A percentile compares a stretch with the other conserved stretches of the same genome.
Conservation (phyloP, 1,139 yeast genomes). For the Yamadazyma triangularis region DNA sequence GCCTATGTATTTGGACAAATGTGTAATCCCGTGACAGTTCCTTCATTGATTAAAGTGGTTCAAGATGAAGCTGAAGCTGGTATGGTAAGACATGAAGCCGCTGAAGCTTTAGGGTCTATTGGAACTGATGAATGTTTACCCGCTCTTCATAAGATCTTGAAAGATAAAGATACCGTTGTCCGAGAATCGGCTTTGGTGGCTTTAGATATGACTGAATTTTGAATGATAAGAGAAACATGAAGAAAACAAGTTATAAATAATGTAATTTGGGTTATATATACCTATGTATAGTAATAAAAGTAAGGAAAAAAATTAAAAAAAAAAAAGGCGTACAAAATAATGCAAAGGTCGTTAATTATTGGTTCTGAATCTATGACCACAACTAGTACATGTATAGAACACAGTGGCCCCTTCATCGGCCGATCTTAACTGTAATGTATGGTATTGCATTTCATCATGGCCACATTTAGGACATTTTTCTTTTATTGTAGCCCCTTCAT, state of each 20-base stretch:
- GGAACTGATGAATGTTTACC: conserved; percentile 97
- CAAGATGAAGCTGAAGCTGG: conserved; percentile 80
- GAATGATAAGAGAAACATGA: too few relatives aligned
- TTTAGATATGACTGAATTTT: conserved; percentile 95
- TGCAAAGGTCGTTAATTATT: too few relatives aligned
- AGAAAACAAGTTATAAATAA: too few relatives aligned
- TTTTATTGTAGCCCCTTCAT: conserved; percentile 92
- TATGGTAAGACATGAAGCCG: conserved; percentile 99
- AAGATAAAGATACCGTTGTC: conserved; percentile 84
- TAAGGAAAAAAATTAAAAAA: too few relatives aligned
- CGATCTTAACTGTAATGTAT: conserved; percentile 90
- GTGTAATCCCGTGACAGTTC: conserved; percentile 90
- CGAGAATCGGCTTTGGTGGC: conserved; percentile 97
- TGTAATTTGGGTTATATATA: too few relatives aligned
- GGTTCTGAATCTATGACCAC: conserved; percentile 92
- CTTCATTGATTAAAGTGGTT: conserved; percentile 77
- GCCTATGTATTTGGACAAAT: conserved; percentile 98
- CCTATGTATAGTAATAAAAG: too few relatives aligned
- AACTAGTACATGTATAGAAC: conserved; percentile 89
- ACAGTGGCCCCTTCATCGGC: conserved; percentile 99
- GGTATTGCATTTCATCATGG: conserved; percentile 96
- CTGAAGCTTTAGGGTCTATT: conserved; percentile 95
- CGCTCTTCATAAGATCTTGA: conserved; percentile 69
- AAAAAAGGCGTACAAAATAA: too few relatives aligned
- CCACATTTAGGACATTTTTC: conserved; percentile 98